These are phyloP conservation scores for Calonectria crousiana DNA, from an alignment of 2,329 filamentous ascomycete species.

Conservation along the genomic window DNA sequence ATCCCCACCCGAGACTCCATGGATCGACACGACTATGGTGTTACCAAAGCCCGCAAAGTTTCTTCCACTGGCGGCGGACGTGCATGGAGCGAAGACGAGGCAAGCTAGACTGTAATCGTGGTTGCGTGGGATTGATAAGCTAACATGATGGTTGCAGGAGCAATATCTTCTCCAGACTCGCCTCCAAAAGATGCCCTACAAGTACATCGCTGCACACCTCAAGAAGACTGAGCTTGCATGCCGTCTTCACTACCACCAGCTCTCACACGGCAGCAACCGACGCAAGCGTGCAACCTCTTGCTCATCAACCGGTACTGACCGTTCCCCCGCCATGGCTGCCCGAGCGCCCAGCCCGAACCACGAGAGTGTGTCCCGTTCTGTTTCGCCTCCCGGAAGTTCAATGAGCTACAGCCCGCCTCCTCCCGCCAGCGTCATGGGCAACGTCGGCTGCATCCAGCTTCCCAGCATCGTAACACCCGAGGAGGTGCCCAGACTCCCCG, in stretches of 20 bases:
- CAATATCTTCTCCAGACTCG: constrained; percentile 86
- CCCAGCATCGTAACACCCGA: constrained; percentile 63
- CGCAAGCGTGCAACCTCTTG: constrained; percentile 81
- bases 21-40: constrained; percentile 69
- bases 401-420: constrained; percentile 60
- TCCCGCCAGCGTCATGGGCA: constrained; percentile 54
- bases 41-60: constrained; percentile 75
- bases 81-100: constrained; percentile 90
- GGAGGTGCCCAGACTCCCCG: constrained; percentile 65
- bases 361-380: constrained; percentile 61
- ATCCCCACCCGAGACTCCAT: constrained; percentile 65
- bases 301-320: constrained; percentile 68
- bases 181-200: constrained; percentile 90
- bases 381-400: constrained; percentile 60
- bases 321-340: constrained; percentile 63
- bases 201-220: constrained; percentile 86
- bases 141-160: constrained; percentile 66
- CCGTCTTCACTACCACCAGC: constrained; percentile 88
- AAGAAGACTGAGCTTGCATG: constrained; percentile 92
- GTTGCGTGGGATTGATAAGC: constrained; percentile 5
- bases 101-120: constrained; percentile 53
- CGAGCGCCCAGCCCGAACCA: constrained; percentile 64
- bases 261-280: constrained; percentile 84
- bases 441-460: constrained; percentile 61
- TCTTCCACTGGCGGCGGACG: constrained; percentile 80